Base-by-base conservation (phyloP, 2,329 filamentous ascomycete species). In the Colletotrichum sp. region DNA sequence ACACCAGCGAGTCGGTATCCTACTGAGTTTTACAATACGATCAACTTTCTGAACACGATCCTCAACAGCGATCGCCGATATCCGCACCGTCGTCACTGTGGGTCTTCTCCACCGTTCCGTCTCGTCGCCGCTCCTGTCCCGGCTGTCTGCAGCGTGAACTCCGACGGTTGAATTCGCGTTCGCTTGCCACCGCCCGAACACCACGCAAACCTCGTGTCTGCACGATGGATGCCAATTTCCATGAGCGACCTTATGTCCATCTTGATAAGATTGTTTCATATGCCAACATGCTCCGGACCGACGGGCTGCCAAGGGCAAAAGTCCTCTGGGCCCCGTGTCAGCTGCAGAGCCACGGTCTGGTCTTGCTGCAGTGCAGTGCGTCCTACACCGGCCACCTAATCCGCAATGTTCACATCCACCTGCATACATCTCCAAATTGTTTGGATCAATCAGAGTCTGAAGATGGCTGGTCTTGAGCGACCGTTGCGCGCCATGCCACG, bases 281-380 rank as follows among this genome's bases (percentile, higher is more conserved):
- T n/a, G 6, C 26, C 8, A 6, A 0, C 28, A n/a, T 62, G 16
- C 28, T 62, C 16, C 44, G 28, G 55, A 26, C 12, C 49, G 34
- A 24, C 18, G 34, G 49, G n/a, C 18, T 62, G 52, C 49, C 34
- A 71, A 49, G 63, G 26, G 26, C 44, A 55, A 65, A 18, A n/a
- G 21, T 30, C 32, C 39, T 52, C 55, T 24, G 7, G 21, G 4
- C 60, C 60, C 12, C 26, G 59, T 67, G 74, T 73, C 64, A 76
- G 70, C 70, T 39, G 44, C 34, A 55, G n/a, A 60, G 72, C 72
- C 68, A 75, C 68, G 55, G 62, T 63, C 55, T 59, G 24, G 55
- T 24, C 64, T 60, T 55, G 55, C 55, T 44, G 18, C 28, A 12
- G 24, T 30, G 71, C 64, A 44, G 15, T 32, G n/a, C 62, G 49